Percentiles rank a stretch among this genome's conserved stretches.
These are phyloP conservation scores for Neonectria faginata DNA, from an alignment of 2,329 filamentous ascomycete species.

Conservation along the genomic window DNA sequence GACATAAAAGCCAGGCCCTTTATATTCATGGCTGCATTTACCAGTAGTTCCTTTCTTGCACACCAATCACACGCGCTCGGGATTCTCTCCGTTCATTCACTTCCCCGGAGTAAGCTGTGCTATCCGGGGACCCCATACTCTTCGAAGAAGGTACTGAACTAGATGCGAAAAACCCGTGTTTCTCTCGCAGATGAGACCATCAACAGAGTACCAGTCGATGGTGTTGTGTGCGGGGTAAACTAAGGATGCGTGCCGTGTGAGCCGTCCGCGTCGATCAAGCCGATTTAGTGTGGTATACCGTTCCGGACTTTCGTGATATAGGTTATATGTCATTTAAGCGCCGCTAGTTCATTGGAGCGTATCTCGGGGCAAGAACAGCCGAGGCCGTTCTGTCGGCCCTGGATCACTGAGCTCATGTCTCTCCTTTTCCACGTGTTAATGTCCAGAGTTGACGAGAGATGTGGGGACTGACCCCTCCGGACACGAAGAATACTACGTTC, in stretches of 20 bases:
- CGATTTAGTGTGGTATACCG: neutral
- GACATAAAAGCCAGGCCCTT: neutral
- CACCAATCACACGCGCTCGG: neutral
- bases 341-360: slow-evolving; percentile 14
- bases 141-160: neutral
- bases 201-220: no score
- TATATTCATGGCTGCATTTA: neutral
- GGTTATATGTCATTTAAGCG: slow-evolving; percentile 14
- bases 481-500: neutral
- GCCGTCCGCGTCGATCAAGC: neutral
- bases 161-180: neutral
- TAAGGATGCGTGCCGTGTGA: neutral
- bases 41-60: neutral
- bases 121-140: neutral
- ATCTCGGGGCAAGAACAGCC: slow-evolving; percentile 12
- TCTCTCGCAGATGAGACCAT: neutral
- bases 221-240: neutral
- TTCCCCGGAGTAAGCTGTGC: neutral
- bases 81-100: neutral
- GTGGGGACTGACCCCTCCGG: neutral
- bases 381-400: slow-evolving; percentile 7
- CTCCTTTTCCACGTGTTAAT: neutral
- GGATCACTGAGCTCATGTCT: neutral
- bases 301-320: no score
- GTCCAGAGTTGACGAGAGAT: neutral